phyloP scores from a whole-genome alignment of 2,329 filamentous ascomycete species.

The Monosporascus cannonballus region DNA sequence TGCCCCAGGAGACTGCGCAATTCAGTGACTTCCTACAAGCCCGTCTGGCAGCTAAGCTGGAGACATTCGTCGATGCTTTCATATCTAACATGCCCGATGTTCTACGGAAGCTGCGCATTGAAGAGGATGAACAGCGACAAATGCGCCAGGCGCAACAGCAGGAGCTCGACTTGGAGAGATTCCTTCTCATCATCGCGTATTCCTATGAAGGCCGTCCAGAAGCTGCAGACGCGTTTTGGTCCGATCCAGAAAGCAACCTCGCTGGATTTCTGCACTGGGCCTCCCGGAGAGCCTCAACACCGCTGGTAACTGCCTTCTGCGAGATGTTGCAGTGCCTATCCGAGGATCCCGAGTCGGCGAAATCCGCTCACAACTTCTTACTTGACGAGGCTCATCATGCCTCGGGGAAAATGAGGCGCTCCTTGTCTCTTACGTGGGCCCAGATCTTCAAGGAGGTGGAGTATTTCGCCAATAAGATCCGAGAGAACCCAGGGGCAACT shows the following conservation, averaged over 20 bases:
- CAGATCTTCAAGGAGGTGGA: slow-evolving; percentile 89
- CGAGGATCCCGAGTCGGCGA: slow-evolving; percentile 74
- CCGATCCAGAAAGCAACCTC: slow-evolving; percentile 84
- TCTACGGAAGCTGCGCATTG: slow-evolving; percentile 74
- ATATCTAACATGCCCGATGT: slow-evolving; percentile 95
- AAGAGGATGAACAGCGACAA: slow-evolving; percentile 83
- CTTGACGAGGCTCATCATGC: slow-evolving; percentile 74
- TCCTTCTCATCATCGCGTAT: slow-evolving; percentile 87
- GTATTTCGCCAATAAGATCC: slow-evolving; percentile 74
- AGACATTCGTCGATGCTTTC: slow-evolving; percentile 84
- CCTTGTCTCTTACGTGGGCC: slow-evolving; percentile 81
- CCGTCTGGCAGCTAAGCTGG: slow-evolving; percentile 72
- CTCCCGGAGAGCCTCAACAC: slow-evolving; percentile 89
- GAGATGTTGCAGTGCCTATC: slow-evolving; percentile 91
- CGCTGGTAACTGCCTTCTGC: slow-evolving; percentile 93
- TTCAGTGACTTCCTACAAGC: slow-evolving; percentile 69
- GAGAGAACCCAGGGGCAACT: slow-evolving; percentile 58
- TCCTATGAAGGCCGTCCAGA: slow-evolving; percentile 82
- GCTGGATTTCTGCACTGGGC: slow-evolving; percentile 96
- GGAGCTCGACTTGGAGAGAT: slow-evolving; percentile 75
- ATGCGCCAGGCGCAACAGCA: slow-evolving; percentile 59
- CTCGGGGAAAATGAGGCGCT: slow-evolving; percentile 72
- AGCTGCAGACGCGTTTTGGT: slow-evolving; percentile 84
- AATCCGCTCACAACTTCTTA: slow-evolving; percentile 80
- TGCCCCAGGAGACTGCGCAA: slow-evolving; percentile 60